A percentile compares a stretch with the other conserved stretches of the same genome.
Evolutionary conservation across 1,284 basidiomycete genomes (phyloP).

Genomic region (Anthracocystis walkeri): DNA sequence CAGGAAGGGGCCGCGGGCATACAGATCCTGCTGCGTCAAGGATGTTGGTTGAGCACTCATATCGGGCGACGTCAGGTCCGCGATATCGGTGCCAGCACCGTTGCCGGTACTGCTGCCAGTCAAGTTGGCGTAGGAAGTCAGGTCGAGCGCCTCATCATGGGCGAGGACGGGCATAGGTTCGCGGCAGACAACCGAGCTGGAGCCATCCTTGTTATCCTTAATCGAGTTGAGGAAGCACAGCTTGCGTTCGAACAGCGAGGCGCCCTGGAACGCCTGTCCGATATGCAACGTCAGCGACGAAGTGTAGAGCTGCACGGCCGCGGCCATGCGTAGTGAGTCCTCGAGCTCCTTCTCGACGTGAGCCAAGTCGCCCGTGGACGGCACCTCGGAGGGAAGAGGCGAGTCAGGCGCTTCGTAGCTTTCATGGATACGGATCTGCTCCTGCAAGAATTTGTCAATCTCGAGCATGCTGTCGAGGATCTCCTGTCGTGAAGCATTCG

Average conservation of each 20-base stretch:
- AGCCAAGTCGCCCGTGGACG: conserved; percentile 32
- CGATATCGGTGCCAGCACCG: conserved; percentile 5
- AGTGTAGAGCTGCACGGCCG: conserved; percentile 64
- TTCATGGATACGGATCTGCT: conserved; percentile 57
- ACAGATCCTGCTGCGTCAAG: conserved; percentile 54
- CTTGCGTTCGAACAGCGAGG: conserved; percentile 64
- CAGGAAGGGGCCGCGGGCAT: conserved; percentile 60
- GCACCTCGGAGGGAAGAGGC: conserved; percentile 33
- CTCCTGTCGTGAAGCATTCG: conserved; percentile 52
- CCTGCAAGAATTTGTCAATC: conserved; percentile 57
- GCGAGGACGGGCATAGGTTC: conserved; percentile 58
- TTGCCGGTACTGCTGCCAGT: conserved; percentile 15
- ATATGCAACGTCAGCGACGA: conserved; percentile 63
- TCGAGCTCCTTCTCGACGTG: conserved; percentile 58
- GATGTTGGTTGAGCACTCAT: conserved; percentile 8
- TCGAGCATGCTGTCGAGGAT: conserved; percentile 62
- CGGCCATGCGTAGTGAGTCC: conserved; percentile 51
- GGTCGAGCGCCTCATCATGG: conserved; percentile 22
- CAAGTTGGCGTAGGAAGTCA: conserved; percentile 13
- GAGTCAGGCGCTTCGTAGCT: conserved; percentile 31
- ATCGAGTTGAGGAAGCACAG: conserved; percentile 65
- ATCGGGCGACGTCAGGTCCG: conserved; percentile 18
- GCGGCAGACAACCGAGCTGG: conserved; percentile 43
- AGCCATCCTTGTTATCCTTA: conserved; percentile 50
- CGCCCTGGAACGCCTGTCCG: conserved; percentile 64